Percentiles rank a stretch among this genome's conserved stretches.
These are phyloP conservation scores for Tripidium arundinaceum DNA, from an alignment of 202 grass and related monocot species.

Conservation along the genomic window DNA sequence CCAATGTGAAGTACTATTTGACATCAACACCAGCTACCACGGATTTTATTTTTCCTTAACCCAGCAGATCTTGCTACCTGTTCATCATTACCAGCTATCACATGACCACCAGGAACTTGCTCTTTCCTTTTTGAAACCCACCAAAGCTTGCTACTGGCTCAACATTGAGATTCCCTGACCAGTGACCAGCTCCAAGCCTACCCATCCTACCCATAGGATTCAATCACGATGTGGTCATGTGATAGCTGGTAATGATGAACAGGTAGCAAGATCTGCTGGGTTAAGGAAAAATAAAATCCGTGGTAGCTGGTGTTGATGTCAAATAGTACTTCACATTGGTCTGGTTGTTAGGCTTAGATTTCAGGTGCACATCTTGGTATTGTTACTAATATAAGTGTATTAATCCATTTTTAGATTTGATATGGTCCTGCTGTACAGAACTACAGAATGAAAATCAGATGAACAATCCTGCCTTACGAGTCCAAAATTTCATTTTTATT, in stretches of 20 bases:
- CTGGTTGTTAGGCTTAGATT: background rate
- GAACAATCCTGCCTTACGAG: too few relatives aligned
- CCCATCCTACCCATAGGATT: background rate
- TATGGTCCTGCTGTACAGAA: background rate
- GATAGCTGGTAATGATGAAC: background rate
- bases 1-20: too few relatives aligned
- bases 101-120: background rate
- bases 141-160: background rate
- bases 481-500: too few relatives aligned
- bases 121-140: background rate
- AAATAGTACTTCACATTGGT: background rate
- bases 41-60: background rate
- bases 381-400: background rate
- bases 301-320: background rate
- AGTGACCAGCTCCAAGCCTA: background rate
- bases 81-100: background rate
- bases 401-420: background rate
- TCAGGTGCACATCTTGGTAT: background rate
- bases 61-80: background rate
- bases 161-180: background rate
- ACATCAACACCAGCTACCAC: background rate
- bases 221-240: background rate
- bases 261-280: background rate
- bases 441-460: too few relatives aligned
- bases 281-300: background rate